Evolutionary conservation across 2,329 filamentous ascomycete species (phyloP).

Genomic region (Ophiognomonia clavigignenti-juglandacearum): DNA sequence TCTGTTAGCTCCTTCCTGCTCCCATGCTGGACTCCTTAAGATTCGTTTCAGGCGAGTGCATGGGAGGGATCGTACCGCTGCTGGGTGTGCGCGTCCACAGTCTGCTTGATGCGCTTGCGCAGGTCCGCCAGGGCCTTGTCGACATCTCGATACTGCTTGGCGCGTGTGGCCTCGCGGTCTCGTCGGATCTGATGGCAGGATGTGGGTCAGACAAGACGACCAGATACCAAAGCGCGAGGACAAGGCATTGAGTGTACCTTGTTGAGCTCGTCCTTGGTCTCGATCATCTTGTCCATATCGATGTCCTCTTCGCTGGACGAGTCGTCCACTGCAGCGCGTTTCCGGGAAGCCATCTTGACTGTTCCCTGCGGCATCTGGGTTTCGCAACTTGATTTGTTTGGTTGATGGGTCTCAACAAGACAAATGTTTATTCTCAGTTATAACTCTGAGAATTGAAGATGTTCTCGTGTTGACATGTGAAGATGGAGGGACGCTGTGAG

Average conservation of each 20-base stretch:
- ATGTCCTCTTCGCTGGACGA: conserved; percentile 17
- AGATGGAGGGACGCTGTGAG: not conserved
- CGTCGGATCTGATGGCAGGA: conserved; percentile 12
- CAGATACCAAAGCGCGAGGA: not conserved
- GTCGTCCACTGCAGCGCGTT: conserved; percentile 7
- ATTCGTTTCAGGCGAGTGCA: not conserved
- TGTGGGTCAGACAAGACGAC: not conserved
- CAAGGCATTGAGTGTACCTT: conserved; percentile 5
- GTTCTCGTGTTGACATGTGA: not conserved
- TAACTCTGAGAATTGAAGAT: not conserved
- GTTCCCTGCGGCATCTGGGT: too few relatives aligned
- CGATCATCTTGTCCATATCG: conserved; percentile 17
- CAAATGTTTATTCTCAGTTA: not conserved
- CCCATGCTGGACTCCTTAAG: not conserved
- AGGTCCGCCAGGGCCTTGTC: conserved; percentile 7
- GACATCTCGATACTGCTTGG: conserved; percentile 9
- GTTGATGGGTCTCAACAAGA: not conserved
- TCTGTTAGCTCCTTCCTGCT: not conserved
- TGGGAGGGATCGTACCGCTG: conserved; percentile 3
- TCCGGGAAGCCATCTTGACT: conserved; percentile 12
- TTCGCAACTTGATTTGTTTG: too few relatives aligned
- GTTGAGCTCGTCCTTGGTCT: conserved; percentile 18
- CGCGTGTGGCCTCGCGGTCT: conserved; percentile 13
- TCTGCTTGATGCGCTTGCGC: conserved; percentile 8
- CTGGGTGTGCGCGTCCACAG: conserved; percentile 4